These are phyloP conservation scores for Epichloe uncinata DNA, from an alignment of 2,329 filamentous ascomycete species.

Conservation along the genomic window DNA sequence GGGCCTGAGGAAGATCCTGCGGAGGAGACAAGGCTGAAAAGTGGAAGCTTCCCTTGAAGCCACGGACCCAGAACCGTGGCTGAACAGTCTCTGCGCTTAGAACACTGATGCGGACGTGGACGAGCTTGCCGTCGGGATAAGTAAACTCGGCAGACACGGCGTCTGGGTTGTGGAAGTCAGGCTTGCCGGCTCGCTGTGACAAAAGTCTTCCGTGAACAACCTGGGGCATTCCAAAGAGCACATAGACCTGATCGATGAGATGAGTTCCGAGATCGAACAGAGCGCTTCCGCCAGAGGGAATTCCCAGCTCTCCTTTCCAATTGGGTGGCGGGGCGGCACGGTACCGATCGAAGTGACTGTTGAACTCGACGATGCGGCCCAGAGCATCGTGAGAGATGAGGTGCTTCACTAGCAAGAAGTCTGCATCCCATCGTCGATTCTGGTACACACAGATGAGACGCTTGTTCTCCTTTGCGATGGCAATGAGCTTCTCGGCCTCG, in stretches of 20 bases:
- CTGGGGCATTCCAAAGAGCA: conserved; percentile 55
- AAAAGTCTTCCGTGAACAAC: conserved; percentile 54
- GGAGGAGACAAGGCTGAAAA: too few species aligned
- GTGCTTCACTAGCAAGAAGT: conserved; percentile 57
- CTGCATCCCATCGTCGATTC: conserved; percentile 65
- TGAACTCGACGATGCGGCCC: conserved; percentile 63
- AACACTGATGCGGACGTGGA: conserved; percentile 55
- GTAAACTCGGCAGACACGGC: conserved; percentile 50
- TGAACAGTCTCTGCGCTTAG: conserved; percentile 57
- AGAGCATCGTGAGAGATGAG: conserved; percentile 46
- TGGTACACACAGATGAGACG: conserved; percentile 56
- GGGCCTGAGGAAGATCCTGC: too few species aligned
- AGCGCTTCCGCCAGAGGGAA: conserved; percentile 49
- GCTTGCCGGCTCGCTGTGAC: conserved; percentile 43
- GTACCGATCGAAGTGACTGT: conserved; percentile 71
- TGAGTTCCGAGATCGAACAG: conserved; percentile 68
- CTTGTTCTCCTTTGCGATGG: conserved; percentile 35
- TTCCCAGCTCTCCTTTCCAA: conserved; percentile 54
- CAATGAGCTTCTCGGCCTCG: conserved; percentile 51
- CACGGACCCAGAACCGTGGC: conserved; percentile 64
- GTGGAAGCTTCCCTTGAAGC: conserved; percentile 60
- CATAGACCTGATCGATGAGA: conserved; percentile 60
- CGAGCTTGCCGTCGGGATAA: conserved; percentile 50
- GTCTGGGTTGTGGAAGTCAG: conserved; percentile 39
- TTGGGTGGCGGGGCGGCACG: conserved; percentile 41